Conservation (phyloP, 352 stramenopile genomes). For the Blastocystis sp. region DNA sequence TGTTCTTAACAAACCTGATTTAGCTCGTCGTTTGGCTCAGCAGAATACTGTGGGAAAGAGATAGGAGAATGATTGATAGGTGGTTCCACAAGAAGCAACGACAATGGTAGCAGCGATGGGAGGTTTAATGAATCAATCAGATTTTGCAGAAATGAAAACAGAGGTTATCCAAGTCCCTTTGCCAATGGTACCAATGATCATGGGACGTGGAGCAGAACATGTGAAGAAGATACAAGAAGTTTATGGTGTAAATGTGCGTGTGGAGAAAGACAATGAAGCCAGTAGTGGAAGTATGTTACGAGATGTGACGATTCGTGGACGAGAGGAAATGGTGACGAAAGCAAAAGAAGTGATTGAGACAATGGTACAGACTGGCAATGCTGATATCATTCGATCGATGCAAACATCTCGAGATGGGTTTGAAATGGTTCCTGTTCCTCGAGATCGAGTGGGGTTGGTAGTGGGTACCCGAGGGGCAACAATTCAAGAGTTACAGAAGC, state of each 20-base stretch:
- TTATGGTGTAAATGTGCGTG: slow-evolving; percentile 12
- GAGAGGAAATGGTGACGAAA: slow-evolving; percentile 7
- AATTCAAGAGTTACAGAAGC: slow-evolving; percentile 38
- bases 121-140: background rate
- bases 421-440: slow-evolving; percentile 1
- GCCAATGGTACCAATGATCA: slow-evolving; percentile 4
- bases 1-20: slow-evolving; percentile 29
- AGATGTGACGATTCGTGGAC: background rate
- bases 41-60: background rate
- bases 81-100: background rate
- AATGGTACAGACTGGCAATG: slow-evolving; percentile 17
- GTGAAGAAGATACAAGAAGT: slow-evolving; percentile 57
- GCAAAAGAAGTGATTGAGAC: slow-evolving; percentile 31
- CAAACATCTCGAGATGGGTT: slow-evolving; percentile 45
- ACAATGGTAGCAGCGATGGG: background rate
- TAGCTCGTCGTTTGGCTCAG: slow-evolving; percentile 3
- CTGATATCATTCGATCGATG: slow-evolving; percentile 36
- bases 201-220: background rate
- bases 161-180: slow-evolving; percentile 42
- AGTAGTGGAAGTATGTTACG: background rate
- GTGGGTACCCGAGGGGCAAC: slow-evolving; percentile 19
- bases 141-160: background rate
- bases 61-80: background rate
- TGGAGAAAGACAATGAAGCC: background rate
- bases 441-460: background rate